Evolutionary conservation across 805 yeast species (phyloP).

Genomic region (Cyberlindnera meyerae): DNA sequence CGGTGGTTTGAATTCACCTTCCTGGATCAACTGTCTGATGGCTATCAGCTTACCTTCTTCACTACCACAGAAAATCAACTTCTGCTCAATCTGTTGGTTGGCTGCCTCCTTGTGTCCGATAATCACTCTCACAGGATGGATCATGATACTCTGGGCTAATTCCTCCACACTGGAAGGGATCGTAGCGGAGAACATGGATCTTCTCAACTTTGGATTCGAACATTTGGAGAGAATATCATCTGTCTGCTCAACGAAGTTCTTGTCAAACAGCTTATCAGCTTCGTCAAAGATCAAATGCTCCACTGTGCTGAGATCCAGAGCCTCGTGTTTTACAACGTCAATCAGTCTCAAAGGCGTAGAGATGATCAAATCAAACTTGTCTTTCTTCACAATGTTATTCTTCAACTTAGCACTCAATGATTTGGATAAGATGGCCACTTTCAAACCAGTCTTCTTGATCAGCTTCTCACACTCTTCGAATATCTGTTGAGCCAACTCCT

Average conservation of each 20-base stretch:
- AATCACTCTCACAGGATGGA: conserved; percentile 68
- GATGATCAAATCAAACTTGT: conserved; percentile 73
- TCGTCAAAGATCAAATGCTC: conserved; percentile 84
- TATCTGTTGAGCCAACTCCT: conserved; percentile 87
- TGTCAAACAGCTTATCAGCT: conserved; percentile 89
- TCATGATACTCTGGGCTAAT: conserved; percentile 79
- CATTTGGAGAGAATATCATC: conserved; percentile 66
- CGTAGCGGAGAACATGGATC: conserved; percentile 91
- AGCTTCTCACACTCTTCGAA: conserved; percentile 61
- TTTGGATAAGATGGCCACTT: conserved; percentile 63
- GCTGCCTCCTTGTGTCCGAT: conserved; percentile 96
- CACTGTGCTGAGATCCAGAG: conserved; percentile 58
- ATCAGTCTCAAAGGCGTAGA: conserved; percentile 87
- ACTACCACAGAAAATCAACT: conserved; percentile 78
- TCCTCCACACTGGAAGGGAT: conserved; percentile 92
- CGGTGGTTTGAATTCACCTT: conserved; percentile 88
- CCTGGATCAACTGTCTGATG: conserved; percentile 78
- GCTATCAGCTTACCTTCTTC: conserved; percentile 96
- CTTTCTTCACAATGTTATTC: conserved; percentile 51
- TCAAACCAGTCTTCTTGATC: conserved; percentile 39
- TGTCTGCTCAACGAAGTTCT: conserved; percentile 83
- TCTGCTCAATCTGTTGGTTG: conserved; percentile 74
- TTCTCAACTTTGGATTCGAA: conserved; percentile 39
- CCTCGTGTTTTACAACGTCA: conserved; percentile 62
- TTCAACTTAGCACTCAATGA: conserved; percentile 64